phyloP scores from a whole-genome alignment of 139 green algal genomes.

The Picochlorum sp. region DNA sequence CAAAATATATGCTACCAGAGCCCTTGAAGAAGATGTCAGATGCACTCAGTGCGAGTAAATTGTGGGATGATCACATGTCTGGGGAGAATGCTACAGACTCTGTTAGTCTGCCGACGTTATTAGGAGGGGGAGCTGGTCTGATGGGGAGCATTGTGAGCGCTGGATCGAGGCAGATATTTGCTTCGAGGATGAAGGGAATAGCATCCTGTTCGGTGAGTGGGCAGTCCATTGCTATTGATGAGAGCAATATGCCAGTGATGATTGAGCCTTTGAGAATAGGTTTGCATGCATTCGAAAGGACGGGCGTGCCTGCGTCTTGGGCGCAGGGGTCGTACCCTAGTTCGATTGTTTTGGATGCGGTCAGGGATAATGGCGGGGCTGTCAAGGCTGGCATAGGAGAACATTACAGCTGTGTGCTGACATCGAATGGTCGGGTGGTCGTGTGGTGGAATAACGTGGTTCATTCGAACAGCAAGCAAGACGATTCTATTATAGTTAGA shows the following conservation, averaged over 20 bases:
- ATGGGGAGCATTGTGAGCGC: not conserved
- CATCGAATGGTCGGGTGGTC: constrained; percentile 36
- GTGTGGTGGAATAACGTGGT: constrained; percentile 35
- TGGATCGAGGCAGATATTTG: not conserved
- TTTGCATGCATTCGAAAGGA: not conserved
- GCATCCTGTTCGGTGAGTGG: not conserved
- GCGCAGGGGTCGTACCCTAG: not conserved
- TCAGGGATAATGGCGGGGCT: constrained; percentile 46
- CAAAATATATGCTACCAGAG: not conserved
- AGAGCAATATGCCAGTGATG: not conserved
- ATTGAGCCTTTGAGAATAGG: not conserved
- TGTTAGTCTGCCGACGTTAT: not conserved
- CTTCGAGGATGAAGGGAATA: not conserved
- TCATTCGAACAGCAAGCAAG: constrained; percentile 1
- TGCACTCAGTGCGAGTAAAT: not conserved
- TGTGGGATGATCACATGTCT: constrained; percentile 4
- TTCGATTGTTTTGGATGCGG: not conserved
- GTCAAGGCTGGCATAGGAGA: constrained; percentile 39
- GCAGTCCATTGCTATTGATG: not conserved
- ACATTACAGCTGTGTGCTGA: constrained; percentile 49
- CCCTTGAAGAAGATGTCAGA: not conserved
- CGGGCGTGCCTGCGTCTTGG: not conserved
- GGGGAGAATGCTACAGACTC: not conserved
- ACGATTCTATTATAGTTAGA: not conserved
- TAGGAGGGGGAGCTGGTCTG: not conserved